A percentile compares a stretch with the other conserved stretches of the same genome.
These are phyloP conservation scores for Suhomyces wounanorum DNA, from an alignment of 1,139 yeast genomes.

Conservation along the genomic window DNA sequence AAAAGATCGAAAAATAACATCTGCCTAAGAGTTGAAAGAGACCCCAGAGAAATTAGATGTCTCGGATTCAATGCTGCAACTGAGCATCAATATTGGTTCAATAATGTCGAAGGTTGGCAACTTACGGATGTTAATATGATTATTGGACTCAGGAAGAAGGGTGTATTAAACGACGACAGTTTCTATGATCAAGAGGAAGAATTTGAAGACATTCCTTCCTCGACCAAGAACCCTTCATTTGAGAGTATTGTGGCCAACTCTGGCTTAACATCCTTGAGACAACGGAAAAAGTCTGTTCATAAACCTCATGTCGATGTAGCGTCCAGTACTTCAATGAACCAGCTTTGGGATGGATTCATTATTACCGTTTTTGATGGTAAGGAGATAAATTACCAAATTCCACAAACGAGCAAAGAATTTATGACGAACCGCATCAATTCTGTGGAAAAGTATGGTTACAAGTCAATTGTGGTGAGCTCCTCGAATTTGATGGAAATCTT, in stretches of 20 bases:
- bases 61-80: constrained; percentile 75
- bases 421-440: constrained; percentile 48
- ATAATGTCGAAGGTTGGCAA: constrained; percentile 73
- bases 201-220: constrained; percentile 9
- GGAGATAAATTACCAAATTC: constrained; percentile 60
- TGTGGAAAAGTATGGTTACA: constrained; percentile 68
- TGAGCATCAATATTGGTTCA: constrained; percentile 70
- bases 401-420: constrained; percentile 30
- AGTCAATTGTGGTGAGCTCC: constrained; percentile 71
- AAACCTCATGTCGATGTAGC: background rate
- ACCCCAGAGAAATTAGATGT: constrained; percentile 87
- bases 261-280: constrained; percentile 26
- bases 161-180: constrained; percentile 22
- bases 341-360: constrained; percentile 81
- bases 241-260: constrained; percentile 22
- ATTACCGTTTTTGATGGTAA: constrained; percentile 64
- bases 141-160: constrained; percentile 63
- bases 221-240: constrained; percentile 12
- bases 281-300: constrained; percentile 11
- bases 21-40: constrained; percentile 88
- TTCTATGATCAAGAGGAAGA: constrained; percentile 13
- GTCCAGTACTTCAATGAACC: constrained; percentile 19
- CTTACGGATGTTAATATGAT: constrained; percentile 74
- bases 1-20: constrained; percentile 78
- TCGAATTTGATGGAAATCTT: constrained; percentile 72